phyloP scores from a whole-genome alignment of 495 filamentous ascomycete genomes.

The Penicillium pancosmium region DNA sequence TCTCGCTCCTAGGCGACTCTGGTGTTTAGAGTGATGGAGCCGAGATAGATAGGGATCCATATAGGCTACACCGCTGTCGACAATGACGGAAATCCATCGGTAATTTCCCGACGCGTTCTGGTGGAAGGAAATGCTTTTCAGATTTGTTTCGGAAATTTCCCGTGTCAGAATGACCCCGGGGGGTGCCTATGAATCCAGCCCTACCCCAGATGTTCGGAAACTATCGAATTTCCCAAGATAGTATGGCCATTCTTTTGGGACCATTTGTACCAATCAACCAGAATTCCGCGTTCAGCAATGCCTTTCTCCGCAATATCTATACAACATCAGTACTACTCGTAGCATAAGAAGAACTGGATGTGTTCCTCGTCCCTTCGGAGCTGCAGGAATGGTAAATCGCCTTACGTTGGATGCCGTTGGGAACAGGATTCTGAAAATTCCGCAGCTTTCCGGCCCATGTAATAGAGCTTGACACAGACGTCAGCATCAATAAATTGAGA shows the following conservation, averaged over 20 bases:
- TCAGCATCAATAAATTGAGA: background rate
- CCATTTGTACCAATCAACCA: constrained; percentile 54
- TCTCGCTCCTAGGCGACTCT: no score
- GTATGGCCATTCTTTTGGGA: constrained; percentile 24
- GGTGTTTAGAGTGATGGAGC: no score
- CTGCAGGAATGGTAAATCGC: background rate
- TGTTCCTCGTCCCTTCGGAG: no score
- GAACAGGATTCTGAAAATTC: constrained; percentile 49
- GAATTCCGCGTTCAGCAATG: constrained; percentile 50
- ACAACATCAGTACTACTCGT: background rate
- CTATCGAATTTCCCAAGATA: no score
- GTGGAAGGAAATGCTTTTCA: background rate
- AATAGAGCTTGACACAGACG: constrained; percentile 40
- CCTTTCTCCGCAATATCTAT: constrained; percentile 34
- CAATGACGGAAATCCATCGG: background rate
- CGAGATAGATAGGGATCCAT: no score
- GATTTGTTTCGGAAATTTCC: background rate
- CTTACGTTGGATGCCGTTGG: constrained; percentile 38
- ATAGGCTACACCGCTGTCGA: no score
- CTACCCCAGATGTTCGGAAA: background rate
- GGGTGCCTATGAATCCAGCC: background rate
- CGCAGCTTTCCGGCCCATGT: constrained; percentile 55
- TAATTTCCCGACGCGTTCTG: background rate
- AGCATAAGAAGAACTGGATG: no score
- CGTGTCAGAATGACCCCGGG: background rate